Percentiles rank a stretch among this genome's conserved stretches.
These are phyloP conservation scores for Penicillium capsulatum DNA, from an alignment of 2,329 filamentous ascomycete genomes.

Conservation along the genomic window DNA sequence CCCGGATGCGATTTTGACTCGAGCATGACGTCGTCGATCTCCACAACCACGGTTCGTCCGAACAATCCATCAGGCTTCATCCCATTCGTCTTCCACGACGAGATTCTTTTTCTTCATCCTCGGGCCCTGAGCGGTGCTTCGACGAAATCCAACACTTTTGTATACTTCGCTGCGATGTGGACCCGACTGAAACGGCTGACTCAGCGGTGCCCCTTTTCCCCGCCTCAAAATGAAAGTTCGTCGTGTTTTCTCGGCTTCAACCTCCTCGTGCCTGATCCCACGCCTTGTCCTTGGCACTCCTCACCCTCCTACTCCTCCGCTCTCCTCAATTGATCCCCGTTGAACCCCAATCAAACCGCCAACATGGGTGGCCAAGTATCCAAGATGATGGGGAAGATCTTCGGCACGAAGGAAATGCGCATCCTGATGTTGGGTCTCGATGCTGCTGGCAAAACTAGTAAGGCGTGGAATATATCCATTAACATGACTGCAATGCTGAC, in stretches of 20 bases:
- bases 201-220: conserved; percentile 39
- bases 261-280: conserved; percentile 1
- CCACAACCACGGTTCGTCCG: neutral
- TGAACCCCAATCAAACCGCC: conserved; percentile 14
- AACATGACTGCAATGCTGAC: conserved; percentile 3
- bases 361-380: conserved; percentile 90
- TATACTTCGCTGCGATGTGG: too few species aligned
- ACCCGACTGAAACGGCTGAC: conserved; percentile 24
- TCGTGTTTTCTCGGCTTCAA: conserved; percentile 9
- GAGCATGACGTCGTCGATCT: neutral
- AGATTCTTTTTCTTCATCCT: too few species aligned
- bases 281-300: neutral
- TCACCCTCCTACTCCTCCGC: neutral
- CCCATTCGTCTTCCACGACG: too few species aligned
- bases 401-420: conserved; percentile 98
- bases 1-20: neutral
- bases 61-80: too few species aligned
- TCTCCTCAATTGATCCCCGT: neutral
- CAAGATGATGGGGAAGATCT: conserved; percentile 97
- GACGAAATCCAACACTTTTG: too few species aligned
- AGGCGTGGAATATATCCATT: conserved; percentile 16
- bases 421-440: conserved; percentile 97
- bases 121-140: too few species aligned
- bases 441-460: conserved; percentile 93
- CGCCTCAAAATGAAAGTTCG: conserved; percentile 18